Conservation (phyloP, 257 asterid species). For the Capsicum pubescens region DNA sequence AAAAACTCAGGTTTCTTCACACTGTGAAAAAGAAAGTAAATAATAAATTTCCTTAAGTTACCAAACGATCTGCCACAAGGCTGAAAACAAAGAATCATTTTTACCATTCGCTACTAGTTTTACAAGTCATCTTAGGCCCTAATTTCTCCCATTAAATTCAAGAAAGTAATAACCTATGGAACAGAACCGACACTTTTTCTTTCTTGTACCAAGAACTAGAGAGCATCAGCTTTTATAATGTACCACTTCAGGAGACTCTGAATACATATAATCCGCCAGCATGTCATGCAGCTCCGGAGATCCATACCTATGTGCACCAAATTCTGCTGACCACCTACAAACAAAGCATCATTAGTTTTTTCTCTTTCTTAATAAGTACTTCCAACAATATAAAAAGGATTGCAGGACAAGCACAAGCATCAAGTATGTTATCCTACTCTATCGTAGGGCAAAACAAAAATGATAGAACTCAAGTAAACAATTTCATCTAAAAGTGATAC, state of each 20-base stretch:
- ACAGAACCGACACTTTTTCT: not conserved
- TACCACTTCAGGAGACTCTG: conserved; percentile 98
- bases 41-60: not conserved
- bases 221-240: conserved; percentile 30
- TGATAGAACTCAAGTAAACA: not conserved
- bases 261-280: conserved; percentile 84
- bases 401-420: not conserved
- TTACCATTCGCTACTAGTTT: not conserved
- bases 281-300: conserved; percentile 93
- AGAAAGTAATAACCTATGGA: not conserved
- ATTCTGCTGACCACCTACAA: conserved; percentile 89
- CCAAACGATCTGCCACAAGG: not conserved
- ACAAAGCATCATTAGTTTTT: not conserved
- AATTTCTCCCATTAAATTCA: not conserved
- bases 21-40: not conserved
- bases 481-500: not conserved
- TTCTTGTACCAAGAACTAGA: conserved; percentile 16
- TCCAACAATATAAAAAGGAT: not conserved
- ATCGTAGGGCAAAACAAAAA: not conserved
- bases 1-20: not conserved
- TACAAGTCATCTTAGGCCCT: not conserved
- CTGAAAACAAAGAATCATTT: not conserved
- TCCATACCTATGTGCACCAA: conserved; percentile 75
- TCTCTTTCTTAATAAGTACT: not conserved
- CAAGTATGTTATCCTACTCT: not conserved